Evolutionary conservation across 2,329 filamentous ascomycete genomes (phyloP).

Genomic region (Fusarium sp.): DNA sequence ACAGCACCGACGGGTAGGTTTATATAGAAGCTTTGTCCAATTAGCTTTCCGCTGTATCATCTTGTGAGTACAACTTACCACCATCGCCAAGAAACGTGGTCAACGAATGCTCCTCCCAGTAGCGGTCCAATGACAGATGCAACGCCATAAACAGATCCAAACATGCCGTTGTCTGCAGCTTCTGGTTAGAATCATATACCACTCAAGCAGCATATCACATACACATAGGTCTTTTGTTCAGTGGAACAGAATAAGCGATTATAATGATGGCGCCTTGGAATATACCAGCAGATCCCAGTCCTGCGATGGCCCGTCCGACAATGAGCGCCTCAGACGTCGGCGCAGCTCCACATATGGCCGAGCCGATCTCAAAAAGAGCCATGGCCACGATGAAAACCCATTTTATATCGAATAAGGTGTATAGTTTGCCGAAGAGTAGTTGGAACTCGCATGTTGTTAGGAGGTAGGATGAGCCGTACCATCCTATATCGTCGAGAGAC

Average conservation of each 20-base stretch:
- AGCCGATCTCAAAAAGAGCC: neutral
- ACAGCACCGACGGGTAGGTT: neutral
- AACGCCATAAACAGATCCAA: neutral
- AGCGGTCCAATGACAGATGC: neutral
- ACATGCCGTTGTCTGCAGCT: neutral
- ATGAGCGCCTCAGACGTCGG: neutral
- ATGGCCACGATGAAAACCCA: neutral
- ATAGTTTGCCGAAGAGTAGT: neutral
- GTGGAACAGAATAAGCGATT: neutral
- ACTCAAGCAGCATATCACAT: neutral
- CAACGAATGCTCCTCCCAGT: neutral
- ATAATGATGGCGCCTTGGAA: neutral
- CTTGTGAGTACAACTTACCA: neutral
- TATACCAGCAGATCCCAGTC: neutral
- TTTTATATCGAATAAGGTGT: neutral
- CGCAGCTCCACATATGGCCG: neutral
- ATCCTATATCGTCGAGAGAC: neutral
- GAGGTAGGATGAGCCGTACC: slow-evolving; percentile 6
- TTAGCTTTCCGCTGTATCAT: neutral
- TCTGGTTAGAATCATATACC: neutral
- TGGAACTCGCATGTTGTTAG: neutral
- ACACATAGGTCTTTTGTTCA: neutral
- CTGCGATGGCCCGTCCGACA: neutral
- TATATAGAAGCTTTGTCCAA: neutral
- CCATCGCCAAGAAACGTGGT: neutral